Evolutionary conservation across 352 stramenopile species (phyloP).

Genomic region (Hyaloperonospora brassicae): DNA sequence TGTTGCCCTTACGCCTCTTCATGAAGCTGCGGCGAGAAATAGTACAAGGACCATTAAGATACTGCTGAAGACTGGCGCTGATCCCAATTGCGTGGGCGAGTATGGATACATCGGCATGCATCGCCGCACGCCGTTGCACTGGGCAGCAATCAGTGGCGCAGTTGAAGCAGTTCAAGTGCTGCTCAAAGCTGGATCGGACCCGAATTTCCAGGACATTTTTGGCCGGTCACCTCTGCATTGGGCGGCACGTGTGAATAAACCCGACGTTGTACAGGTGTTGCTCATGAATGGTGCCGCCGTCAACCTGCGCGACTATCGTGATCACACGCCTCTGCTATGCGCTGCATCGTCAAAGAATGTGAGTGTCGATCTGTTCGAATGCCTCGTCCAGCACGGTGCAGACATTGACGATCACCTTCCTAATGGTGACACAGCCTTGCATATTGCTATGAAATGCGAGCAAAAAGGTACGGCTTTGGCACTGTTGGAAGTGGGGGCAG

Average conservation of each 20-base stretch:
- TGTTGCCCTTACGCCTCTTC: conserved; percentile 65
- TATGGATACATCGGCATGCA: conserved; percentile 65
- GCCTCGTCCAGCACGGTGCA: conserved; percentile 41
- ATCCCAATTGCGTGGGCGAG: conserved; percentile 69
- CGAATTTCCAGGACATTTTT: conserved; percentile 66
- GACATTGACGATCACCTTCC: conserved; percentile 57
- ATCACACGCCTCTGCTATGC: conserved; percentile 64
- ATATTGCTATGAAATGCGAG: conserved; percentile 57
- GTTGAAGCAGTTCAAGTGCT: conserved; percentile 54
- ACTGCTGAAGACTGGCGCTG: conserved; percentile 46
- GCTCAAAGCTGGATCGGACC: conserved; percentile 53
- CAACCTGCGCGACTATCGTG: conserved; percentile 43
- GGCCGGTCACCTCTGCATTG: conserved; percentile 72
- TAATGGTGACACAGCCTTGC: conserved; percentile 36
- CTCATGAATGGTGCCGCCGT: conserved; percentile 33
- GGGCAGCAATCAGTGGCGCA: conserved; percentile 62
- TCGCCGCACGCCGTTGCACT: conserved; percentile 69
- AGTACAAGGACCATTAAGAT: conserved; percentile 32
- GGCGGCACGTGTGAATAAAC: conserved; percentile 54
- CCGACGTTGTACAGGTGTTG: conserved; percentile 46
- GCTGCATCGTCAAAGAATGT: conserved; percentile 39
- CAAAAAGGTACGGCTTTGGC: conserved; percentile 59
- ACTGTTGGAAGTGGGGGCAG: conserved; percentile 55
- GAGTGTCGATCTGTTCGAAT: conserved; percentile 42
- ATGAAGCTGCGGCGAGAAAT: conserved; percentile 50